Evolutionary conservation across 2,329 filamentous ascomycete genomes (phyloP), one percentile per base, ranked within the genome.

Genomic region (Ophiostoma australiae): DNA sequence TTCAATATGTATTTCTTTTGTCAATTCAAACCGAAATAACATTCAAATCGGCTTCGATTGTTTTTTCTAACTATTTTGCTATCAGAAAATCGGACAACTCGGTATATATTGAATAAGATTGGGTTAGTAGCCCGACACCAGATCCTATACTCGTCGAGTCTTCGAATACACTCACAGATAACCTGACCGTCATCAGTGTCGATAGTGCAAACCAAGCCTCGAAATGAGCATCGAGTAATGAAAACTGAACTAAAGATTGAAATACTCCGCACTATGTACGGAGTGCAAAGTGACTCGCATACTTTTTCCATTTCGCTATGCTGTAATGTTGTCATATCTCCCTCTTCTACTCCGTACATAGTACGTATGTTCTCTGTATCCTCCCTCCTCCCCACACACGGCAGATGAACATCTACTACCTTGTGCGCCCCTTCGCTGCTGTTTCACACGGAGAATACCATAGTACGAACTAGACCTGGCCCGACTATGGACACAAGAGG

Each of bases 391-490:
- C 23, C 61, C 61, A 65, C 61, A 65, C 23, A 35, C 61, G 61
- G 61, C 61, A 65, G 61, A 65, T 65, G 61, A 35, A 37, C 61
- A 65, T 65, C 7, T 65, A 31, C 61, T 65, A 65, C 61, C 61
- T 65, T 65, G 31, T 63, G 27, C 27, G 52, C 17, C 61, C 61
- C 61, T 65, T 37, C 61, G 31, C 61, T 65, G 61, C 31, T 17
- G 61, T 65, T 65, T 65, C 61, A 65, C 31, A 65, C 61, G 61
- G 61, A 65, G 61, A 65, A 65, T 65, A 65, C 61, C 61, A 65
- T 65, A 65, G 15, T 37, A 15, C 61, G 61, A 65, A 65, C 61
- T 15, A 65, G 61, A 33, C 15, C 27, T 20, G 61, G 61, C n/a
- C 31, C 27, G 61, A 65, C 61, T 65, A 65, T 31, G 31, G 27